Percentiles rank a stretch among this genome's conserved stretches.
Evolutionary conservation across 73 alveolate species (phyloP).

Genomic region (Urostyla sp.): DNA sequence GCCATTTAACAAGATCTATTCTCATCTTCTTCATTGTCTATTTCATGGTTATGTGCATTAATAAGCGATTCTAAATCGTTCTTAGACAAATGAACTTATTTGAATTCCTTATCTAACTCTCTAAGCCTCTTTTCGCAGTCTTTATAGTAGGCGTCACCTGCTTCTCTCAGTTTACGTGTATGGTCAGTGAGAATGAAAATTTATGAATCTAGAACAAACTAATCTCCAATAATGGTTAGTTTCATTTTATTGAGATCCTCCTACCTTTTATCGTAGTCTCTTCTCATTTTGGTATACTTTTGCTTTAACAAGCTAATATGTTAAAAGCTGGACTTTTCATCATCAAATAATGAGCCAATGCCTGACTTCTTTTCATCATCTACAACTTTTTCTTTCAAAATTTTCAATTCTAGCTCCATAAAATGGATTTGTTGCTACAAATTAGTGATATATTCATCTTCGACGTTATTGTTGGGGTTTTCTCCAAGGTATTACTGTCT

Average conservation of each 20-base stretch:
- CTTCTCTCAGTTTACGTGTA: slow-evolving; percentile 5
- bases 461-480: slow-evolving; percentile 60
- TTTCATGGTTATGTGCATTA: neutral
- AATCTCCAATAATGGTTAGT: slow-evolving; percentile 43
- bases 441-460: slow-evolving; percentile 72
- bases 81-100: slow-evolving; percentile 14
- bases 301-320: slow-evolving; percentile 55
- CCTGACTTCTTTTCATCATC: slow-evolving; percentile 76
- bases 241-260: slow-evolving; percentile 60
- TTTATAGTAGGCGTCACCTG: slow-evolving; percentile 1
- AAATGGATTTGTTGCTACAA: slow-evolving; percentile 69
- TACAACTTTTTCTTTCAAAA: slow-evolving; percentile 75
- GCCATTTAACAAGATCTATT: slow-evolving; percentile 28
- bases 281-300: slow-evolving; percentile 59
- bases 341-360: slow-evolving; percentile 68
- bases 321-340: slow-evolving; percentile 57
- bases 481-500: slow-evolving; percentile 47
- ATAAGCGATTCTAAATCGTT: slow-evolving; percentile 34
- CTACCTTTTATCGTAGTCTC: slow-evolving; percentile 48
- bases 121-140: neutral
- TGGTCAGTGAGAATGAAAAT: slow-evolving; percentile 30
- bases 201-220: slow-evolving; percentile 69
- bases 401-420: slow-evolving; percentile 77
- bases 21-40: slow-evolving; percentile 10
- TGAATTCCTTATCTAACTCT: slow-evolving; percentile 51